Conservation (phyloP, 345 rosid genomes). For the Bretschneidera sinensis region DNA sequence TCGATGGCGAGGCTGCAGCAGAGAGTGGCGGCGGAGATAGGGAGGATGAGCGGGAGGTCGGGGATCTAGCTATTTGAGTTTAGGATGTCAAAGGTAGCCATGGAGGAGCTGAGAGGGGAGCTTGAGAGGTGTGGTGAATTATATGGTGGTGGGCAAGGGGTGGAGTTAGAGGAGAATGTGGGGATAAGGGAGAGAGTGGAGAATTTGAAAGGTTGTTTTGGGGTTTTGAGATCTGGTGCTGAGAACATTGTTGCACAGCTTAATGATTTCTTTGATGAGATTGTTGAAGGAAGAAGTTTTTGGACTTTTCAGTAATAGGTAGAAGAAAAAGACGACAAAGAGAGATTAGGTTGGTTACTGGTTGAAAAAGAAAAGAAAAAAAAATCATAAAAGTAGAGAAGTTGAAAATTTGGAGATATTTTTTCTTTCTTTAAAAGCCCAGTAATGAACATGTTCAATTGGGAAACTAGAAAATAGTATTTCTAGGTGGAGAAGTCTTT, state of each 20-base stretch:
- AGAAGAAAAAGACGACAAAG: conserved; percentile 17
- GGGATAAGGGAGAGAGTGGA: conserved; percentile 61
- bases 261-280: conserved; percentile 97
- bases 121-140: conserved; percentile 46
- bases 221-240: conserved; percentile 67
- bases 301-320: conserved; percentile 84
- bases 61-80: conserved; percentile 73
- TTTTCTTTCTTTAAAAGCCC: too few species aligned
- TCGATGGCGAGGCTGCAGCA: conserved; percentile 71
- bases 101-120: conserved; percentile 81
- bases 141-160: conserved; percentile 23
- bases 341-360: conserved; percentile 13
- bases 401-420: conserved; percentile 11
- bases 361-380: conserved; percentile 3
- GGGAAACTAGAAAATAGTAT: too few species aligned
- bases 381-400: conserved; percentile 11
- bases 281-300: conserved; percentile 95
- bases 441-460: too few species aligned
- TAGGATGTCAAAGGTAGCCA: conserved; percentile 51
- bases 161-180: conserved; percentile 34
- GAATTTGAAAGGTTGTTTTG: conserved; percentile 53
- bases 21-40: conserved; percentile 64
- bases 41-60: conserved; percentile 36
- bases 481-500: too few species aligned
- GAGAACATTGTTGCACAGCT: conserved; percentile 66